A percentile compares a stretch with the other conserved stretches of the same genome.
phyloP scores from a whole-genome alignment of 768 basidiomycete genomes.

The Leucocoprinus leucothites region DNA sequence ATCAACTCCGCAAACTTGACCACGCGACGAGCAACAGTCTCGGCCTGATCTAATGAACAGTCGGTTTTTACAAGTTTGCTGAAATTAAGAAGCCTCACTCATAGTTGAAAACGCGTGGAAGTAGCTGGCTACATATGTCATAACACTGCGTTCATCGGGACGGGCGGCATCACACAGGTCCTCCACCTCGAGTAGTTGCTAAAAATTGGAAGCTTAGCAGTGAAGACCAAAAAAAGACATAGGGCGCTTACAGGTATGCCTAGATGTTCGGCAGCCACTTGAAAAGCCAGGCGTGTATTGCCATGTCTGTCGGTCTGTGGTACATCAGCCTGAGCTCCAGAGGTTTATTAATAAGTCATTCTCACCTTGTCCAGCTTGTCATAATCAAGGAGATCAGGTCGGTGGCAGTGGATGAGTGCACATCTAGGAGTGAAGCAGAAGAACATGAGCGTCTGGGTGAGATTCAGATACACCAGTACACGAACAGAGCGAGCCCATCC shows the following conservation, averaged over 20 bases:
- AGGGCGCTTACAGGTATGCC: constrained; percentile 74
- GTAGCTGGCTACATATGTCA: constrained; percentile 97
- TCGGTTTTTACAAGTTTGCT: constrained; percentile 1
- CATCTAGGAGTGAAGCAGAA: constrained; percentile 52
- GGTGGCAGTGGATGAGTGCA: constrained; percentile 95
- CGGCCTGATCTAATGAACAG: constrained; percentile 73
- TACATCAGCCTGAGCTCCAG: neutral
- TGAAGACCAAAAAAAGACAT: constrained; percentile 11
- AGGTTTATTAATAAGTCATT: neutral
- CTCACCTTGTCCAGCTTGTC: constrained; percentile 77
- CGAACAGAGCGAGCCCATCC: constrained; percentile 92
- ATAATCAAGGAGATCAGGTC: constrained; percentile 93
- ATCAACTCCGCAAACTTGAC: constrained; percentile 96
- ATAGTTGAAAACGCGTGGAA: constrained; percentile 98
- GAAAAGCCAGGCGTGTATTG: constrained; percentile 87
- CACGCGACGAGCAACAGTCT: constrained; percentile 89
- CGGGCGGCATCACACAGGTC: constrained; percentile 86
- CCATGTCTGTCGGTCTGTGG: constrained; percentile 70
- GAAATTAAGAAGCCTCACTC: constrained; percentile 48
- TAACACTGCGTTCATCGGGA: constrained; percentile 95
- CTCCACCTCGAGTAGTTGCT: constrained; percentile 96
- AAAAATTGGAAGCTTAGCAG: neutral
- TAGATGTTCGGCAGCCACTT: constrained; percentile 82
- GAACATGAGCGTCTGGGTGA: constrained; percentile 7
- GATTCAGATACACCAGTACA: constrained; percentile 18